Base-by-base conservation (phyloP, 352 stramenopile genomes). In the Phytopythium sindhum region DNA sequence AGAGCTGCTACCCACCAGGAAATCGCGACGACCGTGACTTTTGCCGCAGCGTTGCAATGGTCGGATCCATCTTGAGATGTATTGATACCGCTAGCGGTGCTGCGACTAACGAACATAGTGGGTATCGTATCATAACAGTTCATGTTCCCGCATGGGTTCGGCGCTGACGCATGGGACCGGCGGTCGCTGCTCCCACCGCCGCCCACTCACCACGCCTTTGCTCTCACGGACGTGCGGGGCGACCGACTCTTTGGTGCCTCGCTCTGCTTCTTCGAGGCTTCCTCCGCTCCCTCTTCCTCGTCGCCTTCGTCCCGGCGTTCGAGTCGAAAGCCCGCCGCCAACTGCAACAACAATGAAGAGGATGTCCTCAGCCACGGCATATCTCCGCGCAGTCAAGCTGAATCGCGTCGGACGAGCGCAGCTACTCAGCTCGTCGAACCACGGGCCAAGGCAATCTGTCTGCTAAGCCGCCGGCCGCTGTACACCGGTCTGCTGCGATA, bases 171-270 rank as follows among this genome's bases (percentile, higher is more conserved):
- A 14, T 61, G 55, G 55, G 55, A 52, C 21, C 19, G 23, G 11
- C 24, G 55, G 3, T 61, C 55, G 24, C 42, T 73, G 23, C 42
- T 73, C 19, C 61, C 75, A 21, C 75, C 75, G 0, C 78, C 78
- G 5, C 72, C 78, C 4, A 69, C 70, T 21, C 77, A 87, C 66
- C 77, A 87, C 51, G 37, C 81, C 6, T 87, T 87, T 59, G 77
- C 73, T 12, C 61, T 87, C 33, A 87, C 75, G 11, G 72, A 81
- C 55, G 57, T 65, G 10, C 70, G 67, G 6, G 78, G 78, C 9
- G 72, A 81, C 11, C 71, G 78, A 21, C 69, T 84, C 21, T 80
- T 81, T 51, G 78, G 78, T 26, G 70, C 78, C 6, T 84, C 78
- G 7, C 52, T 87, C 8, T 81, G 75, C 61, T 82, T 87, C 39